Evolutionary conservation across 2,329 filamentous ascomycete species (phyloP), one percentile per base, ranked within the genome.

Genomic region (Beauveria sp.): DNA sequence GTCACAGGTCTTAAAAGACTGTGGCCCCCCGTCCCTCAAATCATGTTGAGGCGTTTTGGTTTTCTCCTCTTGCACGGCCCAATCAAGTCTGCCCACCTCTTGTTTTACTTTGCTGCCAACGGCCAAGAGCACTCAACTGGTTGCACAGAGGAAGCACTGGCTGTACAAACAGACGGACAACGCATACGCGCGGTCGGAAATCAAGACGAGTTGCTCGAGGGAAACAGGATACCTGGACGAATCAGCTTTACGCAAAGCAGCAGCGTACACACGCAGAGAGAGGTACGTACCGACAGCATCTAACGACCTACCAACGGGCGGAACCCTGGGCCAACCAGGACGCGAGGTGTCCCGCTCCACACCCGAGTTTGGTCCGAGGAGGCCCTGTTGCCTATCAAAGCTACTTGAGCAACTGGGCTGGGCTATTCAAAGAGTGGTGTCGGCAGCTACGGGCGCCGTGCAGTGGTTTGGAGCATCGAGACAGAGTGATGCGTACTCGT

Each of bases 1-100:
- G 75, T 80, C 74, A 81, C 69, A 78, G 70, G 70, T 70, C 71
- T 73, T 74, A 72, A 75, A 77, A 74, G 72, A 73, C 69, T 70
- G 71, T 71, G 71, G 72, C 73, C 73, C 73, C 70, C 69, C 71
- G 71, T 70, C 77, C 76, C 75, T 80, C 79, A 80, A 81, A 80
- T 81, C 79, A 81, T 71, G 73, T 78, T 73, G 73, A 76, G 72
- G 73, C 72, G 78, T 77, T 75, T 72, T 42, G 34, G 67, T 52
- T 61, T 56, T 75, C 72, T 71, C 70, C 72, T 74, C 66, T 59
- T 72, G 70, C 73, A 78, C 74, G 75, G 75, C 53, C 78, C 79
- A 81, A 81, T 81, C 79, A 79, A 60, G 28, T 70, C 71, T 69
- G 71, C 69, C 26, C 34, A 28, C 38, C 40, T 28, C 10, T 26